Conservation (phyloP, 2,329 filamentous ascomycete species). For the Fusarium lateritium region DNA sequence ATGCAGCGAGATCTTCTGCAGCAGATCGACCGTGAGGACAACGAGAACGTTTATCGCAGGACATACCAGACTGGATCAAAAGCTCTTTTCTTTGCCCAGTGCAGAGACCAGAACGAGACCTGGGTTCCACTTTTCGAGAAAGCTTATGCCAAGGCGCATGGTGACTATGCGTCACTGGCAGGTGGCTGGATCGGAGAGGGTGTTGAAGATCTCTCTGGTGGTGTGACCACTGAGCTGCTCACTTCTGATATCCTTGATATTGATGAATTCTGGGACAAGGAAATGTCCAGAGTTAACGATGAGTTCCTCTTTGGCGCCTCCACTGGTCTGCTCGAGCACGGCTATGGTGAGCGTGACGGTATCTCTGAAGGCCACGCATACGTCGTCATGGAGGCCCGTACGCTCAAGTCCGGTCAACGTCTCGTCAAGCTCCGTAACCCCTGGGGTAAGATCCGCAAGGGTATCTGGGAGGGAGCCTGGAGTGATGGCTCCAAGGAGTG, state of each 20-base stretch:
- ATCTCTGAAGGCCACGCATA: constrained; percentile 73
- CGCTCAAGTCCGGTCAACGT: constrained; percentile 66
- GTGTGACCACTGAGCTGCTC: constrained; percentile 78
- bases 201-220: constrained; percentile 74
- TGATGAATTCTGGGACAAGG: constrained; percentile 86
- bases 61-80: constrained; percentile 82
- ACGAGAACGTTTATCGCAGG: constrained; percentile 78
- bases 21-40: constrained; percentile 80
- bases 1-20: constrained; percentile 81
- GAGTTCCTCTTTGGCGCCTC: constrained; percentile 84
- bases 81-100: constrained; percentile 84
- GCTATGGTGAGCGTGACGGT: constrained; percentile 72
- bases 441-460: constrained; percentile 71
- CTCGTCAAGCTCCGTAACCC: constrained; percentile 73
- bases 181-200: constrained; percentile 79
- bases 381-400: constrained; percentile 71
- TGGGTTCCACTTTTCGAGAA: constrained; percentile 88
- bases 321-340: constrained; percentile 73
- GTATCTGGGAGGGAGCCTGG: constrained; percentile 73
- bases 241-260: constrained; percentile 82
- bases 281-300: constrained; percentile 84
- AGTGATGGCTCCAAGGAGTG: constrained; percentile 74
- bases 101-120: constrained; percentile 82
- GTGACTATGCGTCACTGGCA: constrained; percentile 79
- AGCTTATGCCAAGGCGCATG: constrained; percentile 87